phyloP scores from a whole-genome alignment of 2,329 filamentous ascomycete genomes.

The Helotiales sp. region DNA sequence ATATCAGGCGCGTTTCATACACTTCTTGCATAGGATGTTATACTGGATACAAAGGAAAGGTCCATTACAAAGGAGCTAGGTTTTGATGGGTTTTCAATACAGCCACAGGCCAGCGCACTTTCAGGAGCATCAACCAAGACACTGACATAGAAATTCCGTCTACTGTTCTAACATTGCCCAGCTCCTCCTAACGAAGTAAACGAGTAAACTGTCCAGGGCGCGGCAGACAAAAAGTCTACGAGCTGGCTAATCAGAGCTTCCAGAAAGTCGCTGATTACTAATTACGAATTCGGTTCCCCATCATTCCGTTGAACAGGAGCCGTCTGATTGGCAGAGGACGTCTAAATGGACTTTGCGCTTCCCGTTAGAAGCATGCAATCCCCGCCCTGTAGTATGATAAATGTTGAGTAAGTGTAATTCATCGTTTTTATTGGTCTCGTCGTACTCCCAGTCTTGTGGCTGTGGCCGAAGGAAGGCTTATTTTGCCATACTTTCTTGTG shows the following conservation, averaged over 20 bases:
- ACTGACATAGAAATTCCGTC: slow-evolving; percentile 23
- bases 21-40: too few species aligned
- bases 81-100: neutral
- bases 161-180: slow-evolving; percentile 24
- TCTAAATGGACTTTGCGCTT: neutral
- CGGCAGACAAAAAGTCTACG: too few species aligned
- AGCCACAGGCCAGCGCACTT: neutral
- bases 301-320: too few species aligned
- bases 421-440: neutral
- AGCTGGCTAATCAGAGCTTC: neutral
- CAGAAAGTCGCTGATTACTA: too few species aligned
- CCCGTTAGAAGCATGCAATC: neutral
- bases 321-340: neutral
- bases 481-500: neutral
- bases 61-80: too few species aligned
- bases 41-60: too few species aligned
- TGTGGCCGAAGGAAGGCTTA: neutral
- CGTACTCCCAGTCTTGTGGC: neutral
- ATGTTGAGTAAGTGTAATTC: too few species aligned
- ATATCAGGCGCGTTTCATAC: too few species aligned
- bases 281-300: too few species aligned
- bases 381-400: too few species aligned
- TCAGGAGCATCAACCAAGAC: neutral
- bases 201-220: too few species aligned
- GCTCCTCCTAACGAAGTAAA: too few species aligned